A percentile compares a stretch with the other conserved stretches of the same genome.
These are phyloP conservation scores for Austroboletus eburneus DNA, from an alignment of 768 basidiomycete genomes.

Conservation along the genomic window DNA sequence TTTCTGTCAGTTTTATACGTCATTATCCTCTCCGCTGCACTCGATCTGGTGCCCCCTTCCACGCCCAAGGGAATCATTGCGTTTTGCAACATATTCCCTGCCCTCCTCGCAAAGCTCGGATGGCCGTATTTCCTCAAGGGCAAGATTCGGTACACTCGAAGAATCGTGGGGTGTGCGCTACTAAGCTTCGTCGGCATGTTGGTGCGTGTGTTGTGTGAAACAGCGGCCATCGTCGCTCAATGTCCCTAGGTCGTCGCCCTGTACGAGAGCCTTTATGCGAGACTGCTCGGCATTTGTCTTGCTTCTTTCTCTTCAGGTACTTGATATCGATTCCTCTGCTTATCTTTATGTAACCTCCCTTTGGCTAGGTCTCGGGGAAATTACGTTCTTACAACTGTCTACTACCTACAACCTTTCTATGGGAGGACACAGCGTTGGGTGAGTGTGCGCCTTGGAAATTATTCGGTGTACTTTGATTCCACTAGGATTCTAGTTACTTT, in stretches of 20 bases:
- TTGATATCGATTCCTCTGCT: constrained; percentile 1
- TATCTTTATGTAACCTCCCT: constrained; percentile 2
- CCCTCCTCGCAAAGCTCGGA: constrained; percentile 79
- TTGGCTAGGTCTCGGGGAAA: constrained; percentile 78
- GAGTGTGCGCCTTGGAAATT: constrained; percentile 12
- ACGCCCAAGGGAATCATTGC: constrained; percentile 94
- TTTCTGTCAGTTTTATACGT: constrained; percentile 76
- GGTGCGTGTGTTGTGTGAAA: constrained; percentile 42
- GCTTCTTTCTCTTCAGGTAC: constrained; percentile 86
- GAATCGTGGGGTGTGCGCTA: constrained; percentile 70
- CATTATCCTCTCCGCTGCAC: constrained; percentile 91
- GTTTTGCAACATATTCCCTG: constrained; percentile 92
- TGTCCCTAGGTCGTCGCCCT: constrained; percentile 65
- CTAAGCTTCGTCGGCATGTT: constrained; percentile 84
- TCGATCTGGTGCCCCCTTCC: constrained; percentile 87
- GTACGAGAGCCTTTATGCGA: constrained; percentile 58
- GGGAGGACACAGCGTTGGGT: constrained; percentile 81
- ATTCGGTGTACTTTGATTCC: background rate
- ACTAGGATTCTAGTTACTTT: constrained; percentile 61
- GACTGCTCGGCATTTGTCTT: constrained; percentile 75
- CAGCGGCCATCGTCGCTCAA: background rate
- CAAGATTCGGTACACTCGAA: constrained; percentile 70
- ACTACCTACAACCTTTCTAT: constrained; percentile 73
- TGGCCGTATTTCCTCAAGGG: constrained; percentile 94
- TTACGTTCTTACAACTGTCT: constrained; percentile 93